Conservation (phyloP, 495 filamentous ascomycete genomes). For the Hypoxylon subgilvum region DNA sequence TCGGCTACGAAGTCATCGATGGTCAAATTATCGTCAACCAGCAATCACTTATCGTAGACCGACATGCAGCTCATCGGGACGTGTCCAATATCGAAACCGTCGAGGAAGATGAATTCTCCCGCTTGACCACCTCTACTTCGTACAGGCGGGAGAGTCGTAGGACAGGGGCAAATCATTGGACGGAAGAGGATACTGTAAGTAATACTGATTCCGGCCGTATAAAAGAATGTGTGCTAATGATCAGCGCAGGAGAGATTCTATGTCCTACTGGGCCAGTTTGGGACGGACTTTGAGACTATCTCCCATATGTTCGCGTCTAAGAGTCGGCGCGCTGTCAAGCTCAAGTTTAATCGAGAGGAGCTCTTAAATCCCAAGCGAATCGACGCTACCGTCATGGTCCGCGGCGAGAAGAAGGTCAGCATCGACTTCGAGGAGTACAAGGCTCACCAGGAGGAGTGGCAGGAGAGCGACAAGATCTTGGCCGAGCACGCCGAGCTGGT, state of each 20-base stretch:
- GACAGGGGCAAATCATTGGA: constrained; percentile 74
- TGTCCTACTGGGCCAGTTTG: constrained; percentile 80
- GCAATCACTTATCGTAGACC: constrained; percentile 76
- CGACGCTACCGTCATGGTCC: constrained; percentile 65
- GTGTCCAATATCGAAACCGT: constrained; percentile 61
- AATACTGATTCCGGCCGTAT: neutral
- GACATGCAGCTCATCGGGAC: constrained; percentile 60
- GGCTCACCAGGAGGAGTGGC: constrained; percentile 63
- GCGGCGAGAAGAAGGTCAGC: constrained; percentile 57
- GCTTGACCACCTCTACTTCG: constrained; percentile 73
- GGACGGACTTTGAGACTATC: constrained; percentile 92
- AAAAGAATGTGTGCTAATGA: neutral
- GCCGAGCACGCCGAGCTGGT: constrained; percentile 71
- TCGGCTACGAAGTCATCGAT: constrained; percentile 75
- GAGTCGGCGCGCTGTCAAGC: constrained; percentile 79
- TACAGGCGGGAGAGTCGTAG: constrained; percentile 67
- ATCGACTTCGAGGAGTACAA: constrained; percentile 74
- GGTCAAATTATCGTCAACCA: constrained; percentile 84
- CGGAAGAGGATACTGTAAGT: constrained; percentile 65
- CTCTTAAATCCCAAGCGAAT: constrained; percentile 71
- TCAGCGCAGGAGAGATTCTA: constrained; percentile 72
- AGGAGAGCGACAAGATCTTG: constrained; percentile 66
- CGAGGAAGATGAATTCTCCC: constrained; percentile 84
- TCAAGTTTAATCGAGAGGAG: constrained; percentile 94
- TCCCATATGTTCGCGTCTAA: constrained; percentile 78